Percentiles rank a stretch among this genome's conserved stretches.
phyloP scores from a whole-genome alignment of 306 rosid species.

The Spatholobus suberectus region DNA sequence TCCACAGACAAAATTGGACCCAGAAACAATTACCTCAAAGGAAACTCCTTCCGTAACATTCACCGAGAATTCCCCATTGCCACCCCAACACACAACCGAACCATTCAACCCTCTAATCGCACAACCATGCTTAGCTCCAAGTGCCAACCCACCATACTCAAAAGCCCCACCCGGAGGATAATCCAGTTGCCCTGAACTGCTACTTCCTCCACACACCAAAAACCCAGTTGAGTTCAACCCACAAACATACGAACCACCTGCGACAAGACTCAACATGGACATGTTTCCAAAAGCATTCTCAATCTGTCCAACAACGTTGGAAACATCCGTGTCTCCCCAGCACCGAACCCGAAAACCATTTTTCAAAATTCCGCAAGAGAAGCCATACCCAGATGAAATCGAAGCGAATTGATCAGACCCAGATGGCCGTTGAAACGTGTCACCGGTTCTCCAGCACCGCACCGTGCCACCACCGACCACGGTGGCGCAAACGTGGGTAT shows the following conservation, averaged over 20 bases:
- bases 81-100: constrained; percentile 83
- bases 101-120: constrained; percentile 57
- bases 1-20: constrained; percentile 82
- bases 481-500: constrained; percentile 69
- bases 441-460: constrained; percentile 63
- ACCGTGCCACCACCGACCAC: constrained; percentile 49
- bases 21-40: constrained; percentile 74
- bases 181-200: constrained; percentile 60
- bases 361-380: constrained; percentile 76
- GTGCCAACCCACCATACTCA: constrained; percentile 57
- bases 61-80: constrained; percentile 47
- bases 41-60: constrained; percentile 40
- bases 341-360: constrained; percentile 51
- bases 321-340: constrained; percentile 59
- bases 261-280: constrained; percentile 61
- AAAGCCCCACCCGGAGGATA: constrained; percentile 53
- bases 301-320: constrained; percentile 45
- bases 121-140: constrained; percentile 77
- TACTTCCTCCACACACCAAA: constrained; percentile 64
- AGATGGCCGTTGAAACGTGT: constrained; percentile 24
- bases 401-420: constrained; percentile 50
- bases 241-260: constrained; percentile 77
- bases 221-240: constrained; percentile 71
- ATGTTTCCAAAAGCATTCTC: constrained; percentile 56
- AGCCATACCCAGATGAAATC: constrained; percentile 81